Evolutionary conservation across 306 rosid genomes (phyloP), one percentile per base, ranked within the genome.

Genomic region (Heteromeles arbutifolia): DNA sequence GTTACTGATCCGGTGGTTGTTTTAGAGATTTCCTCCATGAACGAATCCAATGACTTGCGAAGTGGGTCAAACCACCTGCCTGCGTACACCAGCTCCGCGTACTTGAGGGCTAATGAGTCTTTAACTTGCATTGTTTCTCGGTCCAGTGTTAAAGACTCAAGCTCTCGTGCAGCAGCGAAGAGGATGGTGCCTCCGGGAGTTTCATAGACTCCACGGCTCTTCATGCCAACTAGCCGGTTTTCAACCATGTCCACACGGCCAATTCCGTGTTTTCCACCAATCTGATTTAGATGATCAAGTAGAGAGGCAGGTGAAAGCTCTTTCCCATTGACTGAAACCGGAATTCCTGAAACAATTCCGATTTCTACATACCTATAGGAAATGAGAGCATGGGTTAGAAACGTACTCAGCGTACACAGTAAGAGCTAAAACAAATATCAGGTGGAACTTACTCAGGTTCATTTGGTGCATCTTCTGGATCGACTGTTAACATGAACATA

Each of bases 131-230:
- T 80, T 58, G 93, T 85, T 73, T 94, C 96, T 39, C 97, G 84
- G 56, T 94, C 97, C 21, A 94, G 87, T 1, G 96, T 94, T 76
- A 94, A 78, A 25, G 86, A 90, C 80, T 94, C 98, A 48, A 94
- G 69, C 84, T 92, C 98, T 0, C 83, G 88, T 28, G 85, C 91
- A 26, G 97, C 98, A 5, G 88, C 24, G 8, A 87, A 95, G 6
- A 95, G 93, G 77, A 95, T 90, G 70, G 98, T 94, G 66, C 98
- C 98, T 4, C 97, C 98, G 0, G 98, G 98, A 75, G 98, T 94
- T 87, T 94, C 98, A 64, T 92, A 92, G n/a, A 94, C 93, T 67
- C 97, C 98, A 1, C 98, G 92, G 56, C 95, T 94, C 84, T 94
- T 94, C 98, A 94, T 94, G 7, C 97, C 98, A 4, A 94, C 98